A percentile compares a stretch with the other conserved stretches of the same genome.
These are phyloP conservation scores for Blastocystis sp. DNA, from an alignment of 352 stramenopile genomes.

Conservation along the genomic window DNA sequence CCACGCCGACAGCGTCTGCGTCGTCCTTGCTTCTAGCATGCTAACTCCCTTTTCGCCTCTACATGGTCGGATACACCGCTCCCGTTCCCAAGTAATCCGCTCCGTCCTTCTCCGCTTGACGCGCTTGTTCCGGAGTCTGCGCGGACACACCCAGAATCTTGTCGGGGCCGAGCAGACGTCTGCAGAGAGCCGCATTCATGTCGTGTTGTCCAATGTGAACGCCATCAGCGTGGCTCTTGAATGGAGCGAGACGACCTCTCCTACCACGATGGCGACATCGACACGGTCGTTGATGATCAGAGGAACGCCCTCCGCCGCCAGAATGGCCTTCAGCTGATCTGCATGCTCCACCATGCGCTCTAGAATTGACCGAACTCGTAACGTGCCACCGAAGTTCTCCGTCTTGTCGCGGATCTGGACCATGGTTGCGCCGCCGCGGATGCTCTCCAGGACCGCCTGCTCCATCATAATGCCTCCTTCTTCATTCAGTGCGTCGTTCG, in stretches of 20 bases:
- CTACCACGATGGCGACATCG: conserved; percentile 54
- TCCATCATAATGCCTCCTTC: conserved; percentile 42
- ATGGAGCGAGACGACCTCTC: neutral
- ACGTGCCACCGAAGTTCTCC: conserved; percentile 34
- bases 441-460: neutral
- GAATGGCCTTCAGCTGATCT: conserved; percentile 25
- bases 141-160: conserved; percentile 52
- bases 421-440: conserved; percentile 48
- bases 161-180: neutral
- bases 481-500: conserved; percentile 45
- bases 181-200: neutral
- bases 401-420: conserved; percentile 55
- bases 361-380: too few species aligned
- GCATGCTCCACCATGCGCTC: conserved; percentile 46
- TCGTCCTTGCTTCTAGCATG: conserved; percentile 48
- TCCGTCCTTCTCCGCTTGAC: conserved; percentile 11
- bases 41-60: neutral
- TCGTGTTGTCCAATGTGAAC: conserved; percentile 51
- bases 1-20: conserved; percentile 28
- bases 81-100: conserved; percentile 43
- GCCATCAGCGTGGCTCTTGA: conserved; percentile 38
- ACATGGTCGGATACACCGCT: conserved; percentile 51
- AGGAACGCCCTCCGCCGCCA: neutral
- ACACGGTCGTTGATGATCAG: conserved; percentile 57
- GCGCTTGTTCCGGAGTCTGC: conserved; percentile 42